A percentile compares a stretch with the other conserved stretches of the same genome.
These are phyloP conservation scores for Aureobasidium uvarum DNA, from an alignment of 2,329 filamentous ascomycete species.

Conservation along the genomic window DNA sequence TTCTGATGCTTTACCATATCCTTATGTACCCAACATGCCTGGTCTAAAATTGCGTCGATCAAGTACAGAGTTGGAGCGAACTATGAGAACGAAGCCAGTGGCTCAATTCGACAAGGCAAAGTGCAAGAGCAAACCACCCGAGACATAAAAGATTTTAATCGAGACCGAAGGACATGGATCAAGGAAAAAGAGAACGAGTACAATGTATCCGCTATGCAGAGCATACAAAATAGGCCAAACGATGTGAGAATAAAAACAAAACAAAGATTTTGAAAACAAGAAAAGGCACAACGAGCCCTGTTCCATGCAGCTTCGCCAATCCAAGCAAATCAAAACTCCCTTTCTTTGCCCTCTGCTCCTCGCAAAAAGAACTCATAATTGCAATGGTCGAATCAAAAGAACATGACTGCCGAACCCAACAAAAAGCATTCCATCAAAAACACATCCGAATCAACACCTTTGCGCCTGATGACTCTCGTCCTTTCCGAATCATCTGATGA, in stretches of 20 bases:
- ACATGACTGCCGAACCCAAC: neutral
- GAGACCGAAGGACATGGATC: neutral
- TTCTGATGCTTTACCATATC: no score
- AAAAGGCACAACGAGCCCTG: slow-evolving; percentile 3
- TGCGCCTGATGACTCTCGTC: slow-evolving; percentile 7
- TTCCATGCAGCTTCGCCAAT: slow-evolving; percentile 23
- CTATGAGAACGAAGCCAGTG: neutral
- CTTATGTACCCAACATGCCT: neutral
- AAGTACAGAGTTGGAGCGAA: neutral
- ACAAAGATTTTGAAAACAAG: slow-evolving; percentile 6
- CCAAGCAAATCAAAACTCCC: neutral
- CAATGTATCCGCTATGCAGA: slow-evolving; percentile 21
- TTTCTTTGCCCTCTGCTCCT: slow-evolving; percentile 16
- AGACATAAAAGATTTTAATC: neutral
- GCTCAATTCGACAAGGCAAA: neutral
- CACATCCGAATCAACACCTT: slow-evolving; percentile 7
- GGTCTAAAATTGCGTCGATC: neutral
- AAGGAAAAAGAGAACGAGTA: neutral
- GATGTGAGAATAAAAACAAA: neutral
- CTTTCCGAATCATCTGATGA: neutral
- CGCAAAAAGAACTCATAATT: slow-evolving; percentile 11
- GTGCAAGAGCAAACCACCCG: neutral
- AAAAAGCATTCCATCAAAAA: slow-evolving; percentile 11
- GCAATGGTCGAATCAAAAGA: neutral
- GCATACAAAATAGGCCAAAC: neutral